phyloP scores from a whole-genome alignment of 305 asterid species.

The Fraxinus sp. region DNA sequence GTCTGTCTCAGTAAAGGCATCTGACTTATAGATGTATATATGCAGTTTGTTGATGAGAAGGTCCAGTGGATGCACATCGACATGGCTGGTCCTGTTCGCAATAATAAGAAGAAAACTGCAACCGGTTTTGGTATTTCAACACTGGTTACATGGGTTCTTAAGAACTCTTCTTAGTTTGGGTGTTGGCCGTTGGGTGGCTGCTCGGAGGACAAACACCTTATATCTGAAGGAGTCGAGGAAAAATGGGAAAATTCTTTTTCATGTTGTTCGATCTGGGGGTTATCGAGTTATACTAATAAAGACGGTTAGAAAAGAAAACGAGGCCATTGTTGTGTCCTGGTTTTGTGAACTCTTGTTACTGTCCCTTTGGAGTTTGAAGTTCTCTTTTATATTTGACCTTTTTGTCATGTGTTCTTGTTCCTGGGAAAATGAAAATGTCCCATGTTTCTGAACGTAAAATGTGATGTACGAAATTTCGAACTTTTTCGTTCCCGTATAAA shows the following conservation, averaged over 20 bases:
- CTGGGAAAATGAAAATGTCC: not conserved
- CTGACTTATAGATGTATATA: not conserved
- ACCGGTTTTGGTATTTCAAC: constrained; percentile 89
- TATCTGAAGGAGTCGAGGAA: not conserved
- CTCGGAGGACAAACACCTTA: not conserved
- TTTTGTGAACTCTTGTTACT: not conserved
- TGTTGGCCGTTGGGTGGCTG: not conserved
- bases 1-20: too few relatives aligned
- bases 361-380: not conserved
- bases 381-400: not conserved
- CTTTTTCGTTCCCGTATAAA: not conserved
- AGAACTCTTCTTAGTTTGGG: constrained; percentile 40
- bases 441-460: not conserved
- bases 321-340: not conserved
- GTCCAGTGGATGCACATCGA: constrained; percentile 98
- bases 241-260: not conserved
- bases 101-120: constrained; percentile 71
- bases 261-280: not conserved
- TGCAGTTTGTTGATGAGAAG: constrained; percentile 94
- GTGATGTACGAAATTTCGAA: not conserved
- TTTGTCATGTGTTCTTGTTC: not conserved
- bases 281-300: not conserved
- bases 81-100: constrained; percentile 95
- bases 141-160: constrained; percentile 82
- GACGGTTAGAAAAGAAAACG: not conserved